These are phyloP conservation scores for Ogataea salicorniae DNA, from an alignment of 805 yeast species.

Conservation along the genomic window DNA sequence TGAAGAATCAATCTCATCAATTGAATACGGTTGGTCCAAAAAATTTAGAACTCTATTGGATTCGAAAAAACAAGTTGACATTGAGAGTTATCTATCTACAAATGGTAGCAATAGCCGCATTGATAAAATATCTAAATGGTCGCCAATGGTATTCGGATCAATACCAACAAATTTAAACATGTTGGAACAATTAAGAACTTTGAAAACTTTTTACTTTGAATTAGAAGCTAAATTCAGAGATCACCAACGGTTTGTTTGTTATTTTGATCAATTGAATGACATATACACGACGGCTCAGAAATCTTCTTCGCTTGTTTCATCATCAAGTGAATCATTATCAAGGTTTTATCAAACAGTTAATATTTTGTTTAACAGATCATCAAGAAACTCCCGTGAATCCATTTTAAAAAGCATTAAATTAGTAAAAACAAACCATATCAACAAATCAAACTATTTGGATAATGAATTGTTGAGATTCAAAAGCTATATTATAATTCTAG, in stretches of 20 bases:
- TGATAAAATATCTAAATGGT: conserved; percentile 38
- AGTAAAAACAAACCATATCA: conserved; percentile 36
- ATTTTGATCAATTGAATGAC: conserved; percentile 10
- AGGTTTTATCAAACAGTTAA: conserved; percentile 7
- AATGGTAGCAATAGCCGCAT: too few species aligned
- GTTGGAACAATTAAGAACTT: conserved; percentile 34
- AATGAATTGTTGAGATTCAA: conserved; percentile 41
- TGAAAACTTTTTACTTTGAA: conserved; percentile 35
- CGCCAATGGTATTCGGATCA: conserved; percentile 26
- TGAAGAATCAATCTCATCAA: conserved; percentile 65
- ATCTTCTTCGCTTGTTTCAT: background rate
- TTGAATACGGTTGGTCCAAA: conserved; percentile 80
- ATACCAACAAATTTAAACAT: conserved; percentile 26
- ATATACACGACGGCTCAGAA: conserved; percentile 6
- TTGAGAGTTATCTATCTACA: conserved; percentile 26
- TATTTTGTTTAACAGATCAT: conserved; percentile 11
- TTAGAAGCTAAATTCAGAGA: conserved; percentile 36
- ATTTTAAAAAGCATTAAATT: conserved; percentile 30
- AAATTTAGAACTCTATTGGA: conserved; percentile 14
- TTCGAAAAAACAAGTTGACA: background rate
- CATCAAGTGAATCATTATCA: background rate
- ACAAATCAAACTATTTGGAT: conserved; percentile 39
- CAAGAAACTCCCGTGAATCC: conserved; percentile 10
- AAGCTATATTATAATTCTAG: conserved; percentile 39
- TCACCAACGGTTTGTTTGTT: conserved; percentile 33